Evolutionary conservation across 2,329 filamentous ascomycete species (phyloP), one percentile per base, ranked within the genome.

Genomic region (Cladosporium sp.): DNA sequence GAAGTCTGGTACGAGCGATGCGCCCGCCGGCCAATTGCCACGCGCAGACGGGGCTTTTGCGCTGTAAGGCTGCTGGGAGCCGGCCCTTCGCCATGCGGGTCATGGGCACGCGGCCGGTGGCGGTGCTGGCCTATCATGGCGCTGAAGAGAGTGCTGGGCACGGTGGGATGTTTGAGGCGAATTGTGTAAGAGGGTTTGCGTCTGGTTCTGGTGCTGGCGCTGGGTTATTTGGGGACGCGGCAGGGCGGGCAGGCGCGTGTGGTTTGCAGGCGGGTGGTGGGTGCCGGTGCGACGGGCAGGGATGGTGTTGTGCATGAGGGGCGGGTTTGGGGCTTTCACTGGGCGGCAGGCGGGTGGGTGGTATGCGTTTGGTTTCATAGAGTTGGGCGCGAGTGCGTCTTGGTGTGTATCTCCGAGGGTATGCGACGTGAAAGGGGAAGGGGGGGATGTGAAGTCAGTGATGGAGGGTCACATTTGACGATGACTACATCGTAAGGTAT

Each of bases 141-240:
- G 22, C 22, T 28, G 22, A 28, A 28, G 22, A 28, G 22, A 3
- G 22, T 5, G 22, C 22, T 28, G 22, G 22, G 22, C 22, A 4
- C 37, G 48, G 48, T 43, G 48, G 48, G 48, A 22, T 50, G 48
- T 50, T 37, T 50, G 40, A 50, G 48, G 48, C 48, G 48, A 50
- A 50, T 3, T 28, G 7, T 28, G 22, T 0, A 4, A 5, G 22
- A 28, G 22, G 22, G 1, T 28, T 28, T 28, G 22, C 4, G 7
- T 7, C 22, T 28, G 16, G 16, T 2, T 18, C 16, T 18, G 16
- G 16, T 18, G 16, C 16, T 18, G 16, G 16, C 16, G 16, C 16
- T 18, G 22, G 22, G 22, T 7, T 28, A 28, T 28, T 28, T 28
- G 22, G 5, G 7, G 22, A 7, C 22, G 22, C 22, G 22, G 22